Evolutionary conservation across 768 basidiomycete genomes (phyloP).

Genomic region (Boletus pseudo-olivaceus): DNA sequence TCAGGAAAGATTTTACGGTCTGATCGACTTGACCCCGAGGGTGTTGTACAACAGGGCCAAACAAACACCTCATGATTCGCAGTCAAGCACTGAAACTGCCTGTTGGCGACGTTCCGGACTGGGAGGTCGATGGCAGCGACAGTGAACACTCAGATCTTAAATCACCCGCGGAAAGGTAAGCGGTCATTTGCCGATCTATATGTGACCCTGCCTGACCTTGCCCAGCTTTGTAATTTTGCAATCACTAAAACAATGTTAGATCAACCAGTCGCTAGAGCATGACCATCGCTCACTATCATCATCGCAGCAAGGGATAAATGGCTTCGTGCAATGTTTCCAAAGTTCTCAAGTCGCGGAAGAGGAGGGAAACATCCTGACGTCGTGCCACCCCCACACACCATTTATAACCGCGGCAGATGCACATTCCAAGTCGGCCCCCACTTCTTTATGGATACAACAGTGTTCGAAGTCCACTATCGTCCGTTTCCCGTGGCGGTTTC

Average conservation of each 20-base stretch:
- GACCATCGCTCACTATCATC: constrained; percentile 12
- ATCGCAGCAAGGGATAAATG: constrained; percentile 65
- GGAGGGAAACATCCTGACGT: constrained; percentile 53
- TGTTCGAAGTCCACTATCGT: constrained; percentile 75
- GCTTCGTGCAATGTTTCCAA: constrained; percentile 62
- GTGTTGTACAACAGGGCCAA: constrained; percentile 23
- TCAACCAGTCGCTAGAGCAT: constrained; percentile 9
- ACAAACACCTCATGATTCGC: constrained; percentile 29
- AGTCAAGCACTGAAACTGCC: constrained; percentile 42
- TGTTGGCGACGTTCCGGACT: constrained; percentile 52
- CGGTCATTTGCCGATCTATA: background rate
- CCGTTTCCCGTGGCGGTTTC: constrained; percentile 27
- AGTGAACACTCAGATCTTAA: constrained; percentile 41
- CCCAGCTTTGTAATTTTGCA: constrained; percentile 58
- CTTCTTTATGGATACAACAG: constrained; percentile 58
- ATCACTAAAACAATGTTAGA: constrained; percentile 67
- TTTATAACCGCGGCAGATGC: constrained; percentile 62
- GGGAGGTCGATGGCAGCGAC: constrained; percentile 52
- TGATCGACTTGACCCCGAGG: background rate
- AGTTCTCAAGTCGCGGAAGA: constrained; percentile 65
- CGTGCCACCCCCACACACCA: constrained; percentile 61
- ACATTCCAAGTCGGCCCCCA: constrained; percentile 76
- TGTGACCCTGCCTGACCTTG: constrained; percentile 6
- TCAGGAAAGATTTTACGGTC: constrained; percentile 7
- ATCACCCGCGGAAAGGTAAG: constrained; percentile 56